A percentile compares a stretch with the other conserved stretches of the same genome.
phyloP scores from a whole-genome alignment of 345 rosid genomes.

The Populus simonii region DNA sequence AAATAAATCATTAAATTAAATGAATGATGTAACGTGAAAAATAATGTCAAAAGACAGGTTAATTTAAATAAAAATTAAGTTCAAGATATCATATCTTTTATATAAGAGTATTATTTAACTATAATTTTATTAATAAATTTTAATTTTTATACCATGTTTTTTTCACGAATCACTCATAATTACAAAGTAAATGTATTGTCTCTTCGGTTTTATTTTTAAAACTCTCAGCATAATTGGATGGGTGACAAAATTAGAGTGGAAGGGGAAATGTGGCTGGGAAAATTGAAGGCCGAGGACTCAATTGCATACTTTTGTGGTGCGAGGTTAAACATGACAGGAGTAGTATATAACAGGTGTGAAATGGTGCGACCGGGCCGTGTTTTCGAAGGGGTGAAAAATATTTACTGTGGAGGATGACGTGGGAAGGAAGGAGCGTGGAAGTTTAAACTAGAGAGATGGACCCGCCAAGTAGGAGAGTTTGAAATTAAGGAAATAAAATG shows the following conservation, averaged over 20 bases:
- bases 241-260: not conserved
- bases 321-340: not conserved
- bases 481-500: slow-evolving; percentile 32
- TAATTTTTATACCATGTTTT: too few relatives aligned
- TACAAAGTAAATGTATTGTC: too few relatives aligned
- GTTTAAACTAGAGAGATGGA: slow-evolving; percentile 19
- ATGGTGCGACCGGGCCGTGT: not conserved
- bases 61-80: too few relatives aligned
- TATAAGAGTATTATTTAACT: too few relatives aligned
- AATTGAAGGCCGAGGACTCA: not conserved
- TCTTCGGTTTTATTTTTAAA: not conserved
- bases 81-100: too few relatives aligned
- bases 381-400: not conserved
- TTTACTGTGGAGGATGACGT: slow-evolving; percentile 27
- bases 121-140: too few relatives aligned
- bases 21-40: too few relatives aligned
- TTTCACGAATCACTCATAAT: too few relatives aligned
- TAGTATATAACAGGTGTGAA: not conserved
- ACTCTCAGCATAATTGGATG: not conserved
- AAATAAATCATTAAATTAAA: too few relatives aligned
- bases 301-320: not conserved
- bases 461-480: slow-evolving; percentile 33
- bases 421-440: slow-evolving; percentile 16
- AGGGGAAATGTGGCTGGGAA: not conserved
- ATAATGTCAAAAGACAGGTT: too few relatives aligned